A percentile compares a stretch with the other conserved stretches of the same genome.
Conservation (phyloP, 768 basidiomycete species). For the Podaxis sp. region DNA sequence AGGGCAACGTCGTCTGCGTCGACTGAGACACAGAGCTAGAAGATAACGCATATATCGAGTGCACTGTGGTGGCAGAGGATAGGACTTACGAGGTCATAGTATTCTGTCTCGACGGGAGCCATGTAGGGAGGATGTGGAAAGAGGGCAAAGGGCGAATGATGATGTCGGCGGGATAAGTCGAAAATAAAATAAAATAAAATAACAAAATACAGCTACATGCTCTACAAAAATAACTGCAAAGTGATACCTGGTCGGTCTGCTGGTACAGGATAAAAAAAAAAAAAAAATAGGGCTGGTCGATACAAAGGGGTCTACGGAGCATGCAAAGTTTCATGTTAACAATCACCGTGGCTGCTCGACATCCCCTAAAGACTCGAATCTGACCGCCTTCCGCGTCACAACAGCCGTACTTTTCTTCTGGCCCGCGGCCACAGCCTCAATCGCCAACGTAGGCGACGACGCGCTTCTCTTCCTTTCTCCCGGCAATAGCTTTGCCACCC, state of each 20-base stretch:
- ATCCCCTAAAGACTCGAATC: background rate
- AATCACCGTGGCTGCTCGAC: background rate
- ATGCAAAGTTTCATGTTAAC: background rate
- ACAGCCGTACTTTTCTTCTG: background rate
- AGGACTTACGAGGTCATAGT: conserved; percentile 73
- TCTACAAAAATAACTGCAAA: background rate
- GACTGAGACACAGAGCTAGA: conserved; percentile 62
- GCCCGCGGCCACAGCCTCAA: background rate
- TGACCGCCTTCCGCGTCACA: background rate
- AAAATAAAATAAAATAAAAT: background rate
- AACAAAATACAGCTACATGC: background rate
- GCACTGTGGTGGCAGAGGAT: too few species aligned
- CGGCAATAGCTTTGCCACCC: conserved; percentile 1
- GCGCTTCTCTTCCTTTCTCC: background rate
- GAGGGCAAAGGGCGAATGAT: background rate
- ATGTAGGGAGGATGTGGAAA: conserved; percentile 30
- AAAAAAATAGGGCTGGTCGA: background rate
- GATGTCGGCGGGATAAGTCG: background rate
- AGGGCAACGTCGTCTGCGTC: conserved; percentile 77
- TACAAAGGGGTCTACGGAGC: background rate
- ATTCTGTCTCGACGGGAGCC: conserved; percentile 89
- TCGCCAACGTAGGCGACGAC: background rate
- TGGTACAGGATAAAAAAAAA: background rate
- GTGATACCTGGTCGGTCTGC: background rate
- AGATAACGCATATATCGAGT: background rate